Evolutionary conservation across 2,329 filamentous ascomycete genomes (phyloP), one percentile per base, ranked within the genome.

Genomic region (Cordyceps cateniannulata): DNA sequence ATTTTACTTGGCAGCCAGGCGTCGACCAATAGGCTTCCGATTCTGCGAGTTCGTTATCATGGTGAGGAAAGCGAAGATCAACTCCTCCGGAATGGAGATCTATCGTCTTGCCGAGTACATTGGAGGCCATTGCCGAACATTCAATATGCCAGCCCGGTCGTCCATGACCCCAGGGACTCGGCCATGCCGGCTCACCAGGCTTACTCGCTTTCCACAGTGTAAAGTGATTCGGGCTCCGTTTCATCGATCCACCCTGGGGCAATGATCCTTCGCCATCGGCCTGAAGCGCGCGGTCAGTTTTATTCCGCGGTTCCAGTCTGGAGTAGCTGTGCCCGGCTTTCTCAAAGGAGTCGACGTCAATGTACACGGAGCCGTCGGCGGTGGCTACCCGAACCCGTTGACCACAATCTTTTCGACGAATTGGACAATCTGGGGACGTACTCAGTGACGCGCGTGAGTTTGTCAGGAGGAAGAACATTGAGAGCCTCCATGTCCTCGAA

Each of bases 371-470:
- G 1, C 85, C 86, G 65, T 87, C 83, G 1, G 78, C 0, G 83
- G 84, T 38, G 76, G 77, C 69, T 90, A 90, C 0, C 80, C 87
- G 63, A 85, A 89, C 1, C 82, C 81, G 63, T 89, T 87, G 48
- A 80, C 72, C n/a, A 88, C 78, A 56, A 90, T 87, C 64, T 83
- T 85, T 68, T 93, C 84, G 0, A 97, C 91, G 64, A 96, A 97
- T 9, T 83, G 78, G 47, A 89, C 90, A 68, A 97, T 96, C 69
- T 96, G 87, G 0, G 86, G 3, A 93, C 89, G 67, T 93, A 96
- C 68, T 96, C 91, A 1, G 91, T 96, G 20, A 97, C 93, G 61
- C 93, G 81, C 0, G 92, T 96, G 25, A 96, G 78, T 38, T 89
- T 83, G 68, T 96, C 89, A 0, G 93, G 92, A 24, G 87, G 81